Evolutionary conservation across 768 basidiomycete species (phyloP), one percentile per base, ranked within the genome.

Genomic region (Sarcomyxa edulis): DNA sequence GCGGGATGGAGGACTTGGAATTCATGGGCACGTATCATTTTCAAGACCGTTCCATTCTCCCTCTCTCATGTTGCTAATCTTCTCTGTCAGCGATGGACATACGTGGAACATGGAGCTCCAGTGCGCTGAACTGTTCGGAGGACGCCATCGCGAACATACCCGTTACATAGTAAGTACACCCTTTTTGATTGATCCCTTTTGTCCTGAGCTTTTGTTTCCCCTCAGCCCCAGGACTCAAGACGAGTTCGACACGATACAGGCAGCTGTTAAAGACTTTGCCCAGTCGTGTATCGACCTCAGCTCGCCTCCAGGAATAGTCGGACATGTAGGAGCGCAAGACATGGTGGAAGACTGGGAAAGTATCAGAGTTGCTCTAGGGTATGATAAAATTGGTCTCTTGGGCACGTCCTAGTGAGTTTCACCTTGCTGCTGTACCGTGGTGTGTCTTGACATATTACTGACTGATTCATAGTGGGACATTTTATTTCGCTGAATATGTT

Each of bases 261-360:
- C 40, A 4, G 46, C 37, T 1, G 43, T 42, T 26, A 15, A 21
- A 8, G 39, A 35, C 24, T 52, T 40, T 23, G 18, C 44, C 6
- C 12, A 33, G 32, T 43, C 48, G 12, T 45, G 46, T 40, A 33
- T 40, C 6, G 24, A 45, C 7, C 26, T 44, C 31, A 48, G 37
- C 29, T 40, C 20, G 11, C 50, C 48, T 2, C 29, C 35, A 4
- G 50, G 48, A 3, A 43, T 49, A 27, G 32, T 52, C 11, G 19
- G 35, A 15, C 46, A 47, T 25, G 37, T 51, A 23, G 41, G 48
- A 31, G 49, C 48, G 8, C 12, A 5, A 4, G 48, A 51, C 26
- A 35, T 40, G 21, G 44, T 51, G 30, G 45, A 51, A 28, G 50
- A 51, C 26, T 45, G 34, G 43, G 45, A 51, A 24, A 22, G 37